These are phyloP conservation scores for Saturnispora saitoi DNA, from an alignment of 805 yeast species.

Conservation along the genomic window DNA sequence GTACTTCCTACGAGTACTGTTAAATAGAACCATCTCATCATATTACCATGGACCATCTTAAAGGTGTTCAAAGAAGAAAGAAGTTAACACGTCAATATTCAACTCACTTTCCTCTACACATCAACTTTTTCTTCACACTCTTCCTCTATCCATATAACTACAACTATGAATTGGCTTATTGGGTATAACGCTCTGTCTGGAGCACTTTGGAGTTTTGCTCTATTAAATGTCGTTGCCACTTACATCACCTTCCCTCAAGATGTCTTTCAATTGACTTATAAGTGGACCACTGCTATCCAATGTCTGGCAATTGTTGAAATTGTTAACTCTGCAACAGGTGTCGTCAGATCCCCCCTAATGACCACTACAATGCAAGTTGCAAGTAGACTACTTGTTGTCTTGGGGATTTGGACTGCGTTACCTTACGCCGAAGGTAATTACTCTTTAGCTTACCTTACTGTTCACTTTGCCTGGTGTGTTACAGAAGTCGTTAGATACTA, in stretches of 20 bases:
- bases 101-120: too few relatives aligned
- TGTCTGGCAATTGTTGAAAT: conserved; percentile 75
- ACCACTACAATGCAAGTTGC: conserved; percentile 85
- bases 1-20: not conserved
- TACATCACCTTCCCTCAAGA: conserved; percentile 41
- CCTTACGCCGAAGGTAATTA: conserved; percentile 62
- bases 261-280: conserved; percentile 51
- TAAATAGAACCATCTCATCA: not conserved
- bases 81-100: too few relatives aligned
- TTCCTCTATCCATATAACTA: not conserved
- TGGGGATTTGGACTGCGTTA: conserved; percentile 70
- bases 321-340: conserved; percentile 65
- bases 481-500: conserved; percentile 90
- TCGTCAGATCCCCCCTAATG: conserved; percentile 74
- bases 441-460: conserved; percentile 54
- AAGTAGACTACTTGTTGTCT: conserved; percentile 72
- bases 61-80: too few relatives aligned
- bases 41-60: not conserved
- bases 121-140: not conserved
- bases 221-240: conserved; percentile 22
- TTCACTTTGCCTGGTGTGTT: conserved; percentile 80
- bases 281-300: conserved; percentile 60
- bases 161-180: conserved; percentile 20
- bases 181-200: conserved; percentile 28
- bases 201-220: conserved; percentile 26